Evolutionary conservation across 192 early-diverging fungal genomes (phyloP).

Genomic region (Umbelopsis isabellina): DNA sequence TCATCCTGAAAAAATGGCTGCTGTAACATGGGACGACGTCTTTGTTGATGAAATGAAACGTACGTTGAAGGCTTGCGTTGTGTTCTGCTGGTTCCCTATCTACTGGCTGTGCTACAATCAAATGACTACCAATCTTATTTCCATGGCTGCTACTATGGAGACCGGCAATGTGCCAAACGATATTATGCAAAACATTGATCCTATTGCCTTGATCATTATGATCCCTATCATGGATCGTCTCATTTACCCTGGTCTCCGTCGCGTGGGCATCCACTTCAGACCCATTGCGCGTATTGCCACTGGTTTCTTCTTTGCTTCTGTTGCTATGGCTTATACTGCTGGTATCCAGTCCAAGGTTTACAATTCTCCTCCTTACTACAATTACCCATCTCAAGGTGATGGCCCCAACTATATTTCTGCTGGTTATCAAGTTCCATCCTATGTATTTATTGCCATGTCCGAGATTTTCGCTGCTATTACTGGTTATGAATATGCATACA

Average conservation of each 20-base stretch:
- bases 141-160: conserved; percentile 66
- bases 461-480: conserved; percentile 74
- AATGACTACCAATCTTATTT: conserved; percentile 67
- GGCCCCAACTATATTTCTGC: conserved; percentile 60
- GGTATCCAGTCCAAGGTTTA: conserved; percentile 67
- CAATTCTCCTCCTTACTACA: conserved; percentile 59
- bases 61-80: conserved; percentile 65
- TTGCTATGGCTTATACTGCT: conserved; percentile 67
- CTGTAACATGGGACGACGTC: conserved; percentile 68
- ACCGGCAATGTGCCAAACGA: conserved; percentile 65
- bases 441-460: conserved; percentile 66
- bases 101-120: conserved; percentile 79
- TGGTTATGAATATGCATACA: conserved; percentile 71
- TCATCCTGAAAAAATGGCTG: conserved; percentile 28
- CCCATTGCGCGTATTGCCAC: conserved; percentile 69
- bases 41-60: conserved; percentile 73
- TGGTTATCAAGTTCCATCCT: conserved; percentile 59
- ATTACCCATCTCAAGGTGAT: conserved; percentile 36
- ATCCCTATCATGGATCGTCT: conserved; percentile 76
- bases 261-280: conserved; percentile 52
- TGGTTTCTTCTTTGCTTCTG: conserved; percentile 64
- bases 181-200: conserved; percentile 70
- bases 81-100: conserved; percentile 73
- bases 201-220: conserved; percentile 67
- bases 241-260: conserved; percentile 63